A percentile compares a stretch with the other conserved stretches of the same genome.
Conservation (phyloP, 2,329 filamentous ascomycete species). For the Aureobasidium sp. region DNA sequence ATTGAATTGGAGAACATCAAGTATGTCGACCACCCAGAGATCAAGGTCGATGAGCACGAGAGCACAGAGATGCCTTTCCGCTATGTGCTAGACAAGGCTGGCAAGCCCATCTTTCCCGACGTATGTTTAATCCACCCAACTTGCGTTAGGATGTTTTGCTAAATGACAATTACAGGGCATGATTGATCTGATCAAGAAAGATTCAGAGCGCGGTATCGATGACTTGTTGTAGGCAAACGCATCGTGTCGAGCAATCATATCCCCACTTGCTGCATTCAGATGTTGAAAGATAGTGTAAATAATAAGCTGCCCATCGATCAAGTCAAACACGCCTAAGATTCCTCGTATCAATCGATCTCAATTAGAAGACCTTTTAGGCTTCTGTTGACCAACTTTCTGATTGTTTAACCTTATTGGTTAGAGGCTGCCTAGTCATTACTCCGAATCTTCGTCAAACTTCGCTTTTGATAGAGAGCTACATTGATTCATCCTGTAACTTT, state of each 20-base stretch:
- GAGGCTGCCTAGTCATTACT: too few relatives aligned
- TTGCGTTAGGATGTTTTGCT: too few relatives aligned
- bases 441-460: too few relatives aligned
- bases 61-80: constrained; percentile 97
- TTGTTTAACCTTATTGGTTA: not conserved
- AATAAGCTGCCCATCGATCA: too few relatives aligned
- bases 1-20: constrained; percentile 70
- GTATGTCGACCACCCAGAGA: constrained; percentile 82
- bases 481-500: too few relatives aligned
- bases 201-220: constrained; percentile 85
- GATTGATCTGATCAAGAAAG: constrained; percentile 85
- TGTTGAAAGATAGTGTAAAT: not conserved
- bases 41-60: constrained; percentile 84
- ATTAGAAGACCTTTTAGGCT: not conserved
- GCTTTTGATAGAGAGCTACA: too few relatives aligned
- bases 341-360: too few relatives aligned
- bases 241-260: too few relatives aligned
- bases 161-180: constrained; percentile 66
- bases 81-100: constrained; percentile 67
- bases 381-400: not conserved
- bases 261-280: too few relatives aligned
- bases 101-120: constrained; percentile 83
- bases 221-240: constrained; percentile 60
- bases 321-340: too few relatives aligned
- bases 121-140: constrained; percentile 51